Base-by-base conservation (phyloP, 805 yeast species). In the Saccharomycopsis fibuligera region DNA sequence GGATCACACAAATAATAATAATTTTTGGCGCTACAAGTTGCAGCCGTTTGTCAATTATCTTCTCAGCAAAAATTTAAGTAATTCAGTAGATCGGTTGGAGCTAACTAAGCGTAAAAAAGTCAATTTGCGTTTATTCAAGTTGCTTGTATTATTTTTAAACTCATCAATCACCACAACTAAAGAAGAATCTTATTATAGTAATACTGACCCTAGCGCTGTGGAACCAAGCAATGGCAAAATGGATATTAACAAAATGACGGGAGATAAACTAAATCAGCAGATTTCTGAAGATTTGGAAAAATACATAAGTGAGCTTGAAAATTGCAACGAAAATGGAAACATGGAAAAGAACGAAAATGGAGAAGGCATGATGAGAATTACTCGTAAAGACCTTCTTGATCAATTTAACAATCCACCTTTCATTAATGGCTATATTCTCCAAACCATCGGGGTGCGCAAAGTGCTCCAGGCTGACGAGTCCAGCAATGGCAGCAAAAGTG, bases 31-130 rank as follows among this genome's bases (percentile, higher is more conserved):
- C 44, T 71, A 68, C 41, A 81, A 83, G 42, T 81, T 89, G 0
- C 96, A 90, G 64, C 81, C 81, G 23, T 87, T 90, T 59, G 76
- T 83, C 59, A 95, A 89, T 60, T 76, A 82, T 48, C 81, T 93
- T 67, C 83, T 86, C 63, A 66, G 73, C 19, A 79, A 86, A 61
- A 77, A 79, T 38, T 78, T 91, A 44, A 80, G 89, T 54, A 76
- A 80, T 49, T 75, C 90, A 23, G 76, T 77, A 37, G 96, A 87
- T 56, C 69, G 96, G 29, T 83, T 80, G 14, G 87, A 84, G 53
- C 68, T 77, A n/a, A 78, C 88, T 2, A 83, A 93, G 58, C 70
- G 88, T 27, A 75, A 76, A 57, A 76, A 84, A 54, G 64, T 81
- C 41, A 79, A 79, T 21, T 65, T 68, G 50, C 84, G 83, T 57